phyloP scores from a whole-genome alignment of 2,329 filamentous ascomycete species.

The Blastomyces percursus region DNA sequence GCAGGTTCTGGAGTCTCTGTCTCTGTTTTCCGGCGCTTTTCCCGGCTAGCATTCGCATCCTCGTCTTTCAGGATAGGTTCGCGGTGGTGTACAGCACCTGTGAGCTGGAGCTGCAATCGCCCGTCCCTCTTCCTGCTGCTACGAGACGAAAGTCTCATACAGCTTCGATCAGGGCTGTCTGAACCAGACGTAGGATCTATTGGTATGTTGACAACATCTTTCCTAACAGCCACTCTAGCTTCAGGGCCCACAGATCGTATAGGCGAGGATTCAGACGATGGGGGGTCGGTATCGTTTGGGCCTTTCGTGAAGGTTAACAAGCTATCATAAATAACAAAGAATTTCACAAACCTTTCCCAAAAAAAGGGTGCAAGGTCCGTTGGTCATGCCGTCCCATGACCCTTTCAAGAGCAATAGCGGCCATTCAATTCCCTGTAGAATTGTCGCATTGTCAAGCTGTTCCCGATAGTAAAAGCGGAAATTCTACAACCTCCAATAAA shows the following conservation, averaged over 20 bases:
- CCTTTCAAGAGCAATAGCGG: constrained; percentile 14
- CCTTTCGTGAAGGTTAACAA: constrained; percentile 3
- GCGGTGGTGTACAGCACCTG: neutral
- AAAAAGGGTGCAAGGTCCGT: constrained; percentile 33
- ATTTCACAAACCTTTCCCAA: constrained; percentile 27
- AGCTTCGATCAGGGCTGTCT: neutral
- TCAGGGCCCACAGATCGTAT: neutral
- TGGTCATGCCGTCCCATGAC: constrained; percentile 32
- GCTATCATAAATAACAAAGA: neutral
- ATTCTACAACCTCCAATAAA: neutral
- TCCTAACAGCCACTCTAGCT: neutral
- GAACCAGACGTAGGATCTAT: neutral
- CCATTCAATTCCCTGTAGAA: neutral
- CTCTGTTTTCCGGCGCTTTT: constrained; percentile 26
- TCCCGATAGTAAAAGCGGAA: neutral
- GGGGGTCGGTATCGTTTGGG: constrained; percentile 4
- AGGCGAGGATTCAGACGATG: neutral
- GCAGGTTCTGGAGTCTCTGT: neutral
- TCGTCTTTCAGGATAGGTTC: constrained; percentile 14
- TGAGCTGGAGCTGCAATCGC: neutral
- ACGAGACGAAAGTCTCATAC: neutral
- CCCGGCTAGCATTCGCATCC: constrained; percentile 25
- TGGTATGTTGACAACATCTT: neutral
- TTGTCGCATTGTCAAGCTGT: neutral
- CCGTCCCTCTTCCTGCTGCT: neutral